A percentile compares a stretch with the other conserved stretches of the same genome.
phyloP scores from a whole-genome alignment of 257 asterid genomes.

The Solanum arcanum region DNA sequence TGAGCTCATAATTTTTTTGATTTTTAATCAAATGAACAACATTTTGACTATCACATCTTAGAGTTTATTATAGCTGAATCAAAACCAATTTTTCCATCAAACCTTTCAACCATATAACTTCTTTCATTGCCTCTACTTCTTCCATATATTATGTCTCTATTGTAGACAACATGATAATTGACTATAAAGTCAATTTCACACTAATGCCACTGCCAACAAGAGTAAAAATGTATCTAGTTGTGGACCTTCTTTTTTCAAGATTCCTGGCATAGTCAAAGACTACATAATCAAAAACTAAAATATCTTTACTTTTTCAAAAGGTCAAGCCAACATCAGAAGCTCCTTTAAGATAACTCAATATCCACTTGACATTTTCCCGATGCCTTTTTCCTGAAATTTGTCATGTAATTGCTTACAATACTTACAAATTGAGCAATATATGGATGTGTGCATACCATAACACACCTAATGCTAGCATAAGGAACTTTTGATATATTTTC shows the following conservation, averaged over 20 bases:
- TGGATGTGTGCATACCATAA: not conserved
- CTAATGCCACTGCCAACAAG: not conserved
- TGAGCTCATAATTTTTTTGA: too few relatives aligned
- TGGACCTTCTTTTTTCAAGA: not conserved
- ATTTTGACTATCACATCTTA: not conserved
- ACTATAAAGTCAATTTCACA: too few relatives aligned
- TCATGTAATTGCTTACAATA: not conserved
- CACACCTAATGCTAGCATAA: not conserved
- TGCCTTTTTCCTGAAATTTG: not conserved
- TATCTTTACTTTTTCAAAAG: too few relatives aligned
- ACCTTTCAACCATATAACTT: too few relatives aligned
- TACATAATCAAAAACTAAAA: too few relatives aligned
- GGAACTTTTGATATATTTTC: not conserved
- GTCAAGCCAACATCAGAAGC: not conserved
- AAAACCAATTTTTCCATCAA: fast-evolving
- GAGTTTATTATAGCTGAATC: fast-evolving
- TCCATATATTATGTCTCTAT: not conserved
- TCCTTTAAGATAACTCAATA: not conserved
- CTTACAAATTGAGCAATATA: not conserved
- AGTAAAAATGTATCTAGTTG: not conserved
- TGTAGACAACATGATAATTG: not conserved
- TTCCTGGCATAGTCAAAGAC: too few relatives aligned
- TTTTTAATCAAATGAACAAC: too few relatives aligned
- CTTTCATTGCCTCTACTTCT: not conserved
- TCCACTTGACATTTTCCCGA: not conserved